Evolutionary conservation across 2,329 filamentous ascomycete genomes (phyloP), one percentile per base, ranked within the genome.

Genomic region (Colletotrichum euphorbiae): DNA sequence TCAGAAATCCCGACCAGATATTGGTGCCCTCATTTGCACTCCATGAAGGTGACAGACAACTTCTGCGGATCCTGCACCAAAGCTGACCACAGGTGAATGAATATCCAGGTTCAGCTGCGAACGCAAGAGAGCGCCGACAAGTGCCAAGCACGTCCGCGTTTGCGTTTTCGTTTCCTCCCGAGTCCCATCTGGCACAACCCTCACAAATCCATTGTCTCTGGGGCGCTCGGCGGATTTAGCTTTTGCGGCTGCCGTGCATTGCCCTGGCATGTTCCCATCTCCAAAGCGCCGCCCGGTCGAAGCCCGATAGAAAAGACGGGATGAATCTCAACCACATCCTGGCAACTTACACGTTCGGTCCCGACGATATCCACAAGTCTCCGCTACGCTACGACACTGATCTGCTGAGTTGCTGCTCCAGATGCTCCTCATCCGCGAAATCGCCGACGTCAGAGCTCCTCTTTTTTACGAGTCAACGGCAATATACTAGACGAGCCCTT

Each of bases 321-420:
- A 68, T 28, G 66, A 68, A 65, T 68, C 65, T 54, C 42, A 59
- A 59, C 48, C 31, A 17, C 46, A 57, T 24, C 61, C 65, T 66
- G 66, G 66, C 61, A 55, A 65, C 40, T 60, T 43, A 28, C 9
- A 36, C 31, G 2, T 55, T 65, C 66, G 66, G 66, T 68, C 66
- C 66, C 65, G 65, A 68, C 65, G 28, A 19, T 57, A 68, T 17
- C 65, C 51, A 59, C 65, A 52, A 21, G 46, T 68, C 33, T 31
- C 61, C 65, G 61, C 40, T 21, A n/a, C 50, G 33, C 54, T 46
- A 64, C 52, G 15, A 56, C 52, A n/a, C 12, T 33, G 19, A 31
- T 50, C 19, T 45, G 31, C 24, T 15, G 15, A 24, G 42, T 54
- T 54, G 45, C 17, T 57, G 4, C 11, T 46, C 17, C n/a, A n/a